These are phyloP conservation scores for Lentinula guzmanii DNA, from an alignment of 768 basidiomycete genomes.

Conservation along the genomic window DNA sequence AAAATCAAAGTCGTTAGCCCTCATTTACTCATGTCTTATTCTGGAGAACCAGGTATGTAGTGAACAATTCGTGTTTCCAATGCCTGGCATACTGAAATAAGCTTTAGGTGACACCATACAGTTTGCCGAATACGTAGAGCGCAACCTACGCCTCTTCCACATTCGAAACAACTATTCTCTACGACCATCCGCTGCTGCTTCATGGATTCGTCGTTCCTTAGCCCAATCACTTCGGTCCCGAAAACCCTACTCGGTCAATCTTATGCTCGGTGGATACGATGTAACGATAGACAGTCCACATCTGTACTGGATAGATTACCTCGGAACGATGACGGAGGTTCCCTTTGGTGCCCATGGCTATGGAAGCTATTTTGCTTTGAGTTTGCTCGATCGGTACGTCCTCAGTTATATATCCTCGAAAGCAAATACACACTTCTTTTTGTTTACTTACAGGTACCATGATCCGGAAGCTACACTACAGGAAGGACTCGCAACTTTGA, in stretches of 20 bases:
- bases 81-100: background rate
- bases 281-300: constrained; percentile 63
- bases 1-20: constrained; percentile 91
- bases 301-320: constrained; percentile 95
- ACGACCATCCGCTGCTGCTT: constrained; percentile 84
- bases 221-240: constrained; percentile 87
- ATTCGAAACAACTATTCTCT: constrained; percentile 90
- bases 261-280: constrained; percentile 92
- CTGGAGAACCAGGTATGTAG: constrained; percentile 79
- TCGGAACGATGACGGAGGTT: constrained; percentile 83
- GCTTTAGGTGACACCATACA: constrained; percentile 86
- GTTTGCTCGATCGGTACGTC: constrained; percentile 85
- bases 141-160: constrained; percentile 93
- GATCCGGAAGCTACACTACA: constrained; percentile 80
- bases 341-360: constrained; percentile 96
- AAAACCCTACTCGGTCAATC: constrained; percentile 84
- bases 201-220: constrained; percentile 90
- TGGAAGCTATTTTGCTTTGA: constrained; percentile 86
- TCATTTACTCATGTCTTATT: constrained; percentile 91
- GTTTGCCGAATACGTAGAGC: constrained; percentile 94
- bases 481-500: constrained; percentile 79
- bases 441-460: constrained; percentile 60
- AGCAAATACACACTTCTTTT: background rate
- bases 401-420: background rate
- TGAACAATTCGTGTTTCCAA: background rate